Evolutionary conservation across 805 yeast species (phyloP).

Genomic region (Sugiyamaella valdiviana): DNA sequence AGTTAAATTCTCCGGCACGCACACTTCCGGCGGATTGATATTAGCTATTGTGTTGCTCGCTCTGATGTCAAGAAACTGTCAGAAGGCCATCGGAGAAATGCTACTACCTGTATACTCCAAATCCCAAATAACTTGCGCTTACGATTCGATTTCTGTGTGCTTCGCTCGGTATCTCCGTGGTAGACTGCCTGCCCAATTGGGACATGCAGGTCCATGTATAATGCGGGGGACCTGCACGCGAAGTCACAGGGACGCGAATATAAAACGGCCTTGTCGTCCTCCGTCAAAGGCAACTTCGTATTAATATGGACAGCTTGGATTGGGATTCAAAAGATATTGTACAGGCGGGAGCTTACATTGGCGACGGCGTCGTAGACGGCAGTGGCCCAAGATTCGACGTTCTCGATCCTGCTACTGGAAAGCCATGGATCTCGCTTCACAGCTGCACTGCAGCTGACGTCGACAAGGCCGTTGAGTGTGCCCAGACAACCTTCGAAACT

Average conservation of each 20-base stretch:
- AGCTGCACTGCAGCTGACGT: constrained; percentile 23
- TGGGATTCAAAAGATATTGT: constrained; percentile 6
- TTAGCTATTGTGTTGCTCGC: no score
- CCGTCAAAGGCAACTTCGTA: not conserved
- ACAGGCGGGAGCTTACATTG: constrained; percentile 34
- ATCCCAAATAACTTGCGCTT: no score
- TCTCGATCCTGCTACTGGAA: constrained; percentile 63
- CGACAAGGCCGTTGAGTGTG: constrained; percentile 53
- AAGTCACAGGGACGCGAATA: constrained; percentile 2
- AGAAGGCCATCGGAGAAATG: no score
- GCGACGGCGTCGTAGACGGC: constrained; percentile 63
- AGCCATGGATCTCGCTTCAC: constrained; percentile 40
- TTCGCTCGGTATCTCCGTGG: not conserved
- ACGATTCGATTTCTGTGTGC: no score
- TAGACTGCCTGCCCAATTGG: constrained; percentile 1
- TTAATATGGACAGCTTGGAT: not conserved
- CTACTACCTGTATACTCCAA: no score
- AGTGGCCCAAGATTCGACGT: constrained; percentile 53
- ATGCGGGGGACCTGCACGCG: constrained; percentile 2
- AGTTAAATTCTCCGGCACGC: no score
- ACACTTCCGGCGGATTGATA: no score
- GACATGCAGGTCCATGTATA: not conserved
- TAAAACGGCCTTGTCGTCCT: not conserved
- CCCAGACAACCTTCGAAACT: constrained; percentile 45
- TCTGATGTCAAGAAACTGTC: no score